Evolutionary conservation across 306 rosid species (phyloP).

Genomic region (Cicer cuneatum): DNA sequence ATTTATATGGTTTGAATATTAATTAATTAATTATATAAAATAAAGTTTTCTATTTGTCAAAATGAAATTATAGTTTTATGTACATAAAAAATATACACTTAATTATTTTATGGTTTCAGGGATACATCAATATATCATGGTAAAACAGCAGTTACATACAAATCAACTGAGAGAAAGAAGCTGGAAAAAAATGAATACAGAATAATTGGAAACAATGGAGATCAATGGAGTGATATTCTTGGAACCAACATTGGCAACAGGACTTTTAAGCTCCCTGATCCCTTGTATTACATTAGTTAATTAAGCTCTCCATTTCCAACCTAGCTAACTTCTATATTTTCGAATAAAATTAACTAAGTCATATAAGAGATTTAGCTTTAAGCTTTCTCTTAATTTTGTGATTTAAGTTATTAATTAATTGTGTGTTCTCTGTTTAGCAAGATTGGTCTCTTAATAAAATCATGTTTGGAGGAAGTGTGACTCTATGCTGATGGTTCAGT

Average conservation of each 20-base stretch:
- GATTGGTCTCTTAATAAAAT: too few relatives aligned
- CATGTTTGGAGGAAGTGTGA: too few relatives aligned
- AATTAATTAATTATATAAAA: too few relatives aligned
- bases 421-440: too few relatives aligned
- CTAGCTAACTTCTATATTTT: not conserved
- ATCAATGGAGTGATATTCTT: constrained; percentile 74
- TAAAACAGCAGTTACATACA: constrained; percentile 48
- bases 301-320: not conserved
- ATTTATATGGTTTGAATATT: too few relatives aligned
- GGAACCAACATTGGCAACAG: constrained; percentile 54
- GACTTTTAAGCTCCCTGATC: constrained; percentile 75
- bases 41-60: not conserved
- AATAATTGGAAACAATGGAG: constrained; percentile 68
- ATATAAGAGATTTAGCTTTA: not conserved
- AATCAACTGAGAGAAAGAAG: constrained; percentile 57
- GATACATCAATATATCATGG: constrained; percentile 27
- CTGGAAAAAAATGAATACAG: constrained; percentile 53
- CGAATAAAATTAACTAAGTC: not conserved
- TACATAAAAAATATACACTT: not conserved
- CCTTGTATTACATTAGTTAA: constrained; percentile 64
- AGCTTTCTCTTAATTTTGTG: too few relatives aligned
- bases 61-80: not conserved
- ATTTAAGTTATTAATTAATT: too few relatives aligned
- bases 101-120: constrained; percentile 43
- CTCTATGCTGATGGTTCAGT: too few relatives aligned